Evolutionary conservation across 2,329 filamentous ascomycete genomes (phyloP), one percentile per base, ranked within the genome.

Genomic region (Aureobasidium sp.): DNA sequence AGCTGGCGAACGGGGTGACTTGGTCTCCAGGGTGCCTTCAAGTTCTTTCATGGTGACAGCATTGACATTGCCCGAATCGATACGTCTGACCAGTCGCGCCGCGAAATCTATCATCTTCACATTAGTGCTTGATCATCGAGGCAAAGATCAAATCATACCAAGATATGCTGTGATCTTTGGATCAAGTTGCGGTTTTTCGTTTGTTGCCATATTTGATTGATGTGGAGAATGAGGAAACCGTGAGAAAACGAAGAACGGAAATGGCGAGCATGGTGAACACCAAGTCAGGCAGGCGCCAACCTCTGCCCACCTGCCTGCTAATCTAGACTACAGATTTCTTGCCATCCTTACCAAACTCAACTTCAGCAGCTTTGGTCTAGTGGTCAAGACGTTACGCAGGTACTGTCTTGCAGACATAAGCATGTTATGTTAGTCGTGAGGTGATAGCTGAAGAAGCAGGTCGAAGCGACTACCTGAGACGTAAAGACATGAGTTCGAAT

Each of bases 1-100:
- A 5, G 69, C 22, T 7, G 44, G 44, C 15, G 66, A 48, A 14
- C 65, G 60, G 2, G 67, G 62, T 14, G 67, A 64, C 0, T 63
- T 59, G 5, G 64, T 61, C 44, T 61, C 65, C 45, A 69, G 3
- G 22, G 44, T 56, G 27, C 3, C 6, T 5, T 29, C 27, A 9
- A 63, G 53, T 6, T 63, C 45, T 29, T 35, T 14, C 17, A 42
- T 17, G 12, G 39, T n/a, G 31, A 40, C 27, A 17, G 35, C 22
- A 24, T 53, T 48, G 5, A 59, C 17, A 9, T 52, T 53, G 9
- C 48, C 39, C 15, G 61, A 52, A 5, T 63, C 54, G 1, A 63
- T 39, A n/a, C 53, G 61, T 12, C 44, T 45, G 8, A 37, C 17
- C 11, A 63, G 19, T 17, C 54, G 48, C 22, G 61, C n/a, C 9